These are phyloP conservation scores for Hibiscus trionum DNA, from an alignment of 345 rosid species.

Conservation along the genomic window DNA sequence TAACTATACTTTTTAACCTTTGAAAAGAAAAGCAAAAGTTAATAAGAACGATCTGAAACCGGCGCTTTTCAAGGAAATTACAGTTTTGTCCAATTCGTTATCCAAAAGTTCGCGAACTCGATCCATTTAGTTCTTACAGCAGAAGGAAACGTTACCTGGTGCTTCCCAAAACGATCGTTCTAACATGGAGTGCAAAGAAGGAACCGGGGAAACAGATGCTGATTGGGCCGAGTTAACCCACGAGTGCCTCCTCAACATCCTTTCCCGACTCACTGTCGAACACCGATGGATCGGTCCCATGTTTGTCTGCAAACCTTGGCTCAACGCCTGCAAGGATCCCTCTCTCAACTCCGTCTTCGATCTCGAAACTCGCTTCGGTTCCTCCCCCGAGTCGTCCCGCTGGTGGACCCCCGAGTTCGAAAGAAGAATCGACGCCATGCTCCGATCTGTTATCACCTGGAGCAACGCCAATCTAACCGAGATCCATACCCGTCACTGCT, in stretches of 20 bases:
- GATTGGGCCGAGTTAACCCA: slow-evolving; percentile 75
- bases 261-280: slow-evolving; percentile 3
- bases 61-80: no score
- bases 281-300: slow-evolving; percentile 80
- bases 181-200: neutral
- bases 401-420: slow-evolving; percentile 74
- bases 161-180: neutral
- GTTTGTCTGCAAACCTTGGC: slow-evolving; percentile 73
- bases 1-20: no score
- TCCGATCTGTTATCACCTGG: slow-evolving; percentile 58
- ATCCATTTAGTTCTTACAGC: neutral
- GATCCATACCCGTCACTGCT: slow-evolving; percentile 73
- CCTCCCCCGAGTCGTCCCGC: slow-evolving; percentile 35
- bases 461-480: slow-evolving; percentile 46
- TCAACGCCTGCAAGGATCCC: slow-evolving; percentile 55
- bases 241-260: slow-evolving; percentile 40
- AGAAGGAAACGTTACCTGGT: neutral
- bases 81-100: neutral
- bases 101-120: neutral
- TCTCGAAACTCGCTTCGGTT: slow-evolving; percentile 52
- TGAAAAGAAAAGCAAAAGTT: no score
- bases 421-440: slow-evolving; percentile 55
- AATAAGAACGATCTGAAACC: no score
- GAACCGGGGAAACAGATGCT: neutral
- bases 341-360: slow-evolving; percentile 56